Evolutionary conservation across 371 early-diverging fungal genomes (phyloP), one percentile per base, ranked within the genome.

Genomic region (Umbelopsis sp.): DNA sequence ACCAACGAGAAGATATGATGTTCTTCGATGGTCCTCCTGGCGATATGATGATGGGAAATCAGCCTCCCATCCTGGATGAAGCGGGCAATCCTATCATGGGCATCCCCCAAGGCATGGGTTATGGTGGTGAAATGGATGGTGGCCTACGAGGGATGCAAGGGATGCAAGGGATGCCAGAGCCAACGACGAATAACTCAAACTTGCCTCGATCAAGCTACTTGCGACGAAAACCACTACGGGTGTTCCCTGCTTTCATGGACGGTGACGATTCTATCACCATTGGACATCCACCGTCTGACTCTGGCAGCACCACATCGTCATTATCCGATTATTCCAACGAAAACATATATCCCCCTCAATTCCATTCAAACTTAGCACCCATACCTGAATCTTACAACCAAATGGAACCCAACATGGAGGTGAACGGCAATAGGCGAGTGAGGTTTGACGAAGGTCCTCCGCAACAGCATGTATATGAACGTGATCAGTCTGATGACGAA

Each of bases 1-100:
- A 75, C 53, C 66, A 68, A 45, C 72, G 75, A 66, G 57, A 57
- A 12, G 57, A 57, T 57, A 14, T 35, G 8, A 11, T 35, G 35
- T 57, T 57, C 7, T 57, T 57, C 12, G 57, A 57, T 14, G 57
- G 57, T 7, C 48, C 48, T n/a, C 48, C 16, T 12, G 57, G 35
- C 0, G 57, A 57, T 29, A 57, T 57, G 57, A 57, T 57, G 57
- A 57, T 57, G 57, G 57, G 57, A 18, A 35, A 57, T 35, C 57
- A 57, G 32, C 32, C 18, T 11, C 18, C 57, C 8, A 57, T 57
- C 29, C 29, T 57, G 35, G 57, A 57, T n/a, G 57, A 57, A 35
- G 57, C 57, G 4, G 57, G 57, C 16, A 57, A 57, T 16, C 57
- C 57, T 3, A 35, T 57, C 18, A 57, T 57, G 57, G 57, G 57